phyloP scores from a whole-genome alignment of 176 grass and related monocot genomes.

The Elymus sibiricus region DNA sequence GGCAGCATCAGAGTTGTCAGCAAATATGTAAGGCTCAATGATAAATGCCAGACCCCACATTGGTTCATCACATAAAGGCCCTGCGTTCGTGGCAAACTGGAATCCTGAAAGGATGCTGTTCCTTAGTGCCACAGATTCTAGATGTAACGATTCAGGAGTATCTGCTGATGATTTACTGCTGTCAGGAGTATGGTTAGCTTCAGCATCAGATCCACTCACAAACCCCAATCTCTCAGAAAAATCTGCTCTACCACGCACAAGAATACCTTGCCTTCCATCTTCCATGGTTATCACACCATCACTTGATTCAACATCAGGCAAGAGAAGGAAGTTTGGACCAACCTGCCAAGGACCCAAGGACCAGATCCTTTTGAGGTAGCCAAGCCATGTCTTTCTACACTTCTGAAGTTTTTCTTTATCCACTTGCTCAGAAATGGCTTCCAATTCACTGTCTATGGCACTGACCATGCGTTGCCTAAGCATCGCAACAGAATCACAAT shows the following conservation, averaged over 20 bases:
- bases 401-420: conserved; percentile 86
- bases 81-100: conserved; percentile 78
- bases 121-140: conserved; percentile 35
- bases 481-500: conserved; percentile 45
- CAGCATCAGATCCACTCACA: conserved; percentile 1
- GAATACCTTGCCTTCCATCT: conserved; percentile 13
- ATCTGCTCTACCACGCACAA: conserved; percentile 1
- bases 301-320: neutral
- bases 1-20: conserved; percentile 52
- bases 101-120: conserved; percentile 85
- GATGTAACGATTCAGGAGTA: neutral
- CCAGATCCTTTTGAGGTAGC: conserved; percentile 73
- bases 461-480: conserved; percentile 62
- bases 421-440: conserved; percentile 46
- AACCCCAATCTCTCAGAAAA: conserved; percentile 18
- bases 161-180: neutral
- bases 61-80: conserved; percentile 91
- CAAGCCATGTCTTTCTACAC: conserved; percentile 52
- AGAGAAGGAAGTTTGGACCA: conserved; percentile 13
- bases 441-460: conserved; percentile 80
- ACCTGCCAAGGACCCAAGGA: conserved; percentile 33
- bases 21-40: conserved; percentile 77
- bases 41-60: conserved; percentile 91
- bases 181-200: neutral
- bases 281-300: neutral